A percentile compares a stretch with the other conserved stretches of the same genome.
Evolutionary conservation across 257 asterid species (phyloP).

Genomic region (Rhazya stricta): DNA sequence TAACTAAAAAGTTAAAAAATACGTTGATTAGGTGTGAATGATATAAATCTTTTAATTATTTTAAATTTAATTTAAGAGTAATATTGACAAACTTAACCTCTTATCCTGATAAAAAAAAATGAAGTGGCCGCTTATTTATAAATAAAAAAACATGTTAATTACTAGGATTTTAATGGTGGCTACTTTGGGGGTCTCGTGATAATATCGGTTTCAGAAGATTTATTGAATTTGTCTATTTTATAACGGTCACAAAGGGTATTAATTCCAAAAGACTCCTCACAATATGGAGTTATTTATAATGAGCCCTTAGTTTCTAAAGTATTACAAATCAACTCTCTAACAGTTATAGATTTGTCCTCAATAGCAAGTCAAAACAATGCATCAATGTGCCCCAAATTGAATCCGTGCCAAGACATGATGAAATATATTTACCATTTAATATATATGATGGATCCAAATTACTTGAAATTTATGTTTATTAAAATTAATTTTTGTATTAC

Average conservation of each 20-base stretch:
- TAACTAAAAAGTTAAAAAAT: no score
- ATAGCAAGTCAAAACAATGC: no score
- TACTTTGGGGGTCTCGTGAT: slow-evolving; percentile 16
- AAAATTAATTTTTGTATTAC: no score
- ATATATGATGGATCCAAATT: no score
- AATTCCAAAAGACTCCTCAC: neutral
- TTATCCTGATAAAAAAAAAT: neutral
- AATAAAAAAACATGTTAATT: neutral
- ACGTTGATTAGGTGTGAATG: no score
- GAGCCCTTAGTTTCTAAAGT: neutral
- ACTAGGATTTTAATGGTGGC: neutral
- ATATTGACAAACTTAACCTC: slow-evolving; percentile 3
- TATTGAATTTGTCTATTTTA: slow-evolving; percentile 14
- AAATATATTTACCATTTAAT: no score
- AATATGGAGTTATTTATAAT: neutral
- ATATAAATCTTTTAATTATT: no score
- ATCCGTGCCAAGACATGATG: no score
- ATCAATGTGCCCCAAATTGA: no score
- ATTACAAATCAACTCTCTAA: neutral
- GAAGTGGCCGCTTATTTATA: no score
- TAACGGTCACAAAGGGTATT: slow-evolving; percentile 33
- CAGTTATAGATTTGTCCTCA: neutral
- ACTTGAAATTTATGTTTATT: no score
- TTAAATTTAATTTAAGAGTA: no score
- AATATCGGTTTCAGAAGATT: neutral